phyloP scores from a whole-genome alignment of 2,329 filamentous ascomycete species.

The Colletotrichum kahawae region DNA sequence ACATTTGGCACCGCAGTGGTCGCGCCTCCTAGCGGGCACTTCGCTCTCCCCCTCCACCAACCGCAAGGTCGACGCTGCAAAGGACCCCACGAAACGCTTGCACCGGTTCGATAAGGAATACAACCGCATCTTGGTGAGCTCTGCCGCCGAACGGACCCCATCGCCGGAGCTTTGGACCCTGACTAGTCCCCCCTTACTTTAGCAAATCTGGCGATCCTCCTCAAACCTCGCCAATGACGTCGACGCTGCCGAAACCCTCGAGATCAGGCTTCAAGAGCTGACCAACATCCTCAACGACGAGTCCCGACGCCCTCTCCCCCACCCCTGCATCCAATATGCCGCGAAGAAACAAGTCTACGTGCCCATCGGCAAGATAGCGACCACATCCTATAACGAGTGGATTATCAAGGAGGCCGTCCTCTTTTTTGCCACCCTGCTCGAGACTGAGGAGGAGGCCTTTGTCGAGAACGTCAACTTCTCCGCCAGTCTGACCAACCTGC shows the following conservation, averaged over 20 bases:
- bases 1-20: conserved; percentile 54
- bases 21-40: conserved; percentile 68
- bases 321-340: conserved; percentile 89
- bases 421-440: conserved; percentile 90
- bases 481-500: conserved; percentile 82
- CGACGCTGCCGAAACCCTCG: conserved; percentile 67
- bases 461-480: conserved; percentile 88
- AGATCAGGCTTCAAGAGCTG: conserved; percentile 67
- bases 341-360: conserved; percentile 88
- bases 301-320: conserved; percentile 83
- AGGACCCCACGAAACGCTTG: conserved; percentile 67
- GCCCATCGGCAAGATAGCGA: conserved; percentile 86
- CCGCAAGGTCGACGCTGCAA: conserved; percentile 60
- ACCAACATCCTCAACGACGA: conserved; percentile 85
- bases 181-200: neutral
- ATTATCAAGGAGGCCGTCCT: conserved; percentile 85
- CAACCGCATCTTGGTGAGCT: conserved; percentile 61
- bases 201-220: conserved; percentile 61
- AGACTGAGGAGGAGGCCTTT: conserved; percentile 96
- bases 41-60: conserved; percentile 61
- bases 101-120: conserved; percentile 73
- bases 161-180: neutral
- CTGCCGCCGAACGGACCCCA: neutral
- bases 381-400: conserved; percentile 82
- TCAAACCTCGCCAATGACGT: conserved; percentile 64